Conservation (phyloP, 495 filamentous ascomycete species). For the Penicillium taxi region DNA sequence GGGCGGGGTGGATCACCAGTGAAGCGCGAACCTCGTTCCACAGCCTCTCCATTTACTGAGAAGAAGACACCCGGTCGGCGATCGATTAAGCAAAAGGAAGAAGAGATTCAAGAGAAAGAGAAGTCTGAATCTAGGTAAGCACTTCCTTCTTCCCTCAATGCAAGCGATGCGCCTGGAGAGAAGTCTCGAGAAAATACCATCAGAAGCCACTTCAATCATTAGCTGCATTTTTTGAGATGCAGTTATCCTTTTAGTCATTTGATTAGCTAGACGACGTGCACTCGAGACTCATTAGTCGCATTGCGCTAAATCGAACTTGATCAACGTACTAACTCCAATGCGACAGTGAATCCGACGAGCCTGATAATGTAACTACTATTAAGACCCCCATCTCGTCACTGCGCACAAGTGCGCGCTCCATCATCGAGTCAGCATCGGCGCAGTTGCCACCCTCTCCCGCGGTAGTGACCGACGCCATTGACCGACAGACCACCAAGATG, state of each 20-base stretch:
- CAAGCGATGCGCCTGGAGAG: too few species aligned
- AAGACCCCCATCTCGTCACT: constrained; percentile 3
- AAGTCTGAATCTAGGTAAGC: constrained; percentile 41
- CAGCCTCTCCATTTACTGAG: constrained; percentile 18
- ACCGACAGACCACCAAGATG: constrained; percentile 59
- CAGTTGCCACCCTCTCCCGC: constrained; percentile 72
- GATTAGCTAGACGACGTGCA: too few species aligned
- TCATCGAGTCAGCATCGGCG: constrained; percentile 17
- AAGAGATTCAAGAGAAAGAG: too few species aligned
- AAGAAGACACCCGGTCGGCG: constrained; percentile 30
- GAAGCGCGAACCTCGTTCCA: constrained; percentile 53
- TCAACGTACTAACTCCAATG: constrained; percentile 2
- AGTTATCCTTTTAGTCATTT: too few species aligned
- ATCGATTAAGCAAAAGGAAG: constrained; percentile 35
- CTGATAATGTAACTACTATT: background rate
- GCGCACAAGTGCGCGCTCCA: constrained; percentile 31
- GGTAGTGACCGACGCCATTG: constrained; percentile 72
- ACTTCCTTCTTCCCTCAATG: background rate
- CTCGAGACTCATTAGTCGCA: too few species aligned
- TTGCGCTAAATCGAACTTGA: too few species aligned
- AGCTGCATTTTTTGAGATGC: too few species aligned
- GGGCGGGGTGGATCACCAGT: constrained; percentile 55
- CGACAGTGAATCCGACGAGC: constrained; percentile 11
- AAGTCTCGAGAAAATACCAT: too few species aligned
- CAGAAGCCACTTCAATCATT: too few species aligned